A percentile compares a stretch with the other conserved stretches of the same genome.
Evolutionary conservation across 2,329 filamentous ascomycete species (phyloP).

Genomic region (Thermothelomyces thermophilus): DNA sequence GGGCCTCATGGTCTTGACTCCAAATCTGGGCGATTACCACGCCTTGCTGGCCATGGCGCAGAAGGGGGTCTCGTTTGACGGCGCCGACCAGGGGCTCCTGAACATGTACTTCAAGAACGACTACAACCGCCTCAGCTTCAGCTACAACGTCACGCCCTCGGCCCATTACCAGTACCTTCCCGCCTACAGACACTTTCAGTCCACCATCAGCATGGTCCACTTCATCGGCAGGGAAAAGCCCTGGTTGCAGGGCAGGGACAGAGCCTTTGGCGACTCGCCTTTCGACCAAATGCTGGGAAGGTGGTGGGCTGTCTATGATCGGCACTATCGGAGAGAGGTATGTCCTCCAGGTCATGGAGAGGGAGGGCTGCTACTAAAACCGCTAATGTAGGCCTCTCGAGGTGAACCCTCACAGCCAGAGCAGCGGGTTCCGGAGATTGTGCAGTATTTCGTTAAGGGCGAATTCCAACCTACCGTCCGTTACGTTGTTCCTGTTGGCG

Average conservation of each 20-base stretch:
- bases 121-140: conserved; percentile 86
- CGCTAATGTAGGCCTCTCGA: conserved; percentile 1
- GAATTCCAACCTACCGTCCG: conserved; percentile 39
- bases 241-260: conserved; percentile 62
- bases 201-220: conserved; percentile 82
- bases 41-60: conserved; percentile 78
- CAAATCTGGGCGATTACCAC: conserved; percentile 82
- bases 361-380: conserved; percentile 4
- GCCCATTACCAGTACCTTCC: conserved; percentile 97
- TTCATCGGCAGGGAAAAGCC: conserved; percentile 92
- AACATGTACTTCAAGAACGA: conserved; percentile 87
- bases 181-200: conserved; percentile 88
- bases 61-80: conserved; percentile 87
- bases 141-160: conserved; percentile 94
- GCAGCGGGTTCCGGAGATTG: conserved; percentile 31
- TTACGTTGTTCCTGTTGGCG: conserved; percentile 30
- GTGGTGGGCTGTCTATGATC: conserved; percentile 95
- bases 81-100: conserved; percentile 88
- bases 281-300: conserved; percentile 78
- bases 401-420: conserved; percentile 2
- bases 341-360: conserved; percentile 21
- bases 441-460: conserved; percentile 50
- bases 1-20: conserved; percentile 88
- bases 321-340: conserved; percentile 62
- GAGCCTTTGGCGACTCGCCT: conserved; percentile 49